These are phyloP conservation scores for Heliamphora exappendiculata DNA, from an alignment of 148 eudicot genomes.

Conservation along the genomic window DNA sequence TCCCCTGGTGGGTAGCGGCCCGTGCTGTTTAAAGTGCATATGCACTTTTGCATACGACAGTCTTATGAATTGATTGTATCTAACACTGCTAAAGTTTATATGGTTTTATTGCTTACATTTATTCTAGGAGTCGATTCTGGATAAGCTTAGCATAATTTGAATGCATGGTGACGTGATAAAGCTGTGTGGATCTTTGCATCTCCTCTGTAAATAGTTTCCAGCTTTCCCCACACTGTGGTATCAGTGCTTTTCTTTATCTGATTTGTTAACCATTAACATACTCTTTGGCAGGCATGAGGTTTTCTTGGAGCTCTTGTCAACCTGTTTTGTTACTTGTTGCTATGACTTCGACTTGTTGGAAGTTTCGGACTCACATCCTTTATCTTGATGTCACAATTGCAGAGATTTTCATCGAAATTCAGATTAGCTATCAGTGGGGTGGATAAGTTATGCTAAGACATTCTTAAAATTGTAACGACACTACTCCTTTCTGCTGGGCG, in stretches of 20 bases:
- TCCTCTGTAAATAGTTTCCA: background rate
- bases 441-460: background rate
- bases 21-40: background rate
- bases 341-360: conserved; percentile 64
- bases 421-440: background rate
- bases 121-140: background rate
- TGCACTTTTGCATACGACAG: background rate
- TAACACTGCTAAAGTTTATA: background rate
- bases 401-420: conserved; percentile 30
- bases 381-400: conserved; percentile 92
- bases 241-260: conserved; percentile 4
- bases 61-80: background rate
- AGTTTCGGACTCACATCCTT: conserved; percentile 95
- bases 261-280: conserved; percentile 10
- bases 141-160: conserved; percentile 5
- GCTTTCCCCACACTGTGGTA: background rate
- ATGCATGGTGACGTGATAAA: background rate
- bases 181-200: background rate
- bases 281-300: conserved; percentile 28
- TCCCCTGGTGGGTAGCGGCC: background rate
- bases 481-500: conserved; percentile 3
- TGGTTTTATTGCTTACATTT: background rate
- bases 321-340: conserved; percentile 77
- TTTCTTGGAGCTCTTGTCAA: conserved; percentile 26
- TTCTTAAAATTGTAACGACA: conserved; percentile 2